A percentile compares a stretch with the other conserved stretches of the same genome.
These are phyloP conservation scores for Coleophoma cylindrospora DNA, from an alignment of 2,329 filamentous ascomycete species.

Conservation along the genomic window DNA sequence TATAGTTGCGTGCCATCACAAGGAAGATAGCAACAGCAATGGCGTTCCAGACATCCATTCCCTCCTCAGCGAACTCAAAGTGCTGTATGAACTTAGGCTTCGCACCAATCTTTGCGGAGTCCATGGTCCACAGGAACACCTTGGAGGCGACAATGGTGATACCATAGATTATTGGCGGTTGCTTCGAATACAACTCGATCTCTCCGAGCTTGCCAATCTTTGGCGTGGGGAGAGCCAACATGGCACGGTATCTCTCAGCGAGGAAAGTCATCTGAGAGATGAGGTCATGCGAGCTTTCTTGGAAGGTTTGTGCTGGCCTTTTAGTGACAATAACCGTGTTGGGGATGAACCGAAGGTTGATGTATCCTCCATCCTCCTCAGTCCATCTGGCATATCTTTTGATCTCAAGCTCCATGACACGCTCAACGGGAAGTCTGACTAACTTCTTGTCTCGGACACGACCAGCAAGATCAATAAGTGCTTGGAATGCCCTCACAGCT, in stretches of 20 bases:
- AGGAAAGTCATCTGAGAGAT: conserved; percentile 21
- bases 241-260: conserved; percentile 19
- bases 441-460: conserved; percentile 17
- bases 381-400: conserved; percentile 27
- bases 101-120: conserved; percentile 21
- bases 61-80: conserved; percentile 22
- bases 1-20: conserved; percentile 23
- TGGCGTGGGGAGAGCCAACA: conserved; percentile 9
- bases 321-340: conserved; percentile 17
- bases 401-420: conserved; percentile 22
- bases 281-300: conserved; percentile 15
- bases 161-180: conserved; percentile 27
- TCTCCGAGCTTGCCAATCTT: conserved; percentile 13
- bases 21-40: conserved; percentile 26
- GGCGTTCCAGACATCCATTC: conserved; percentile 28
- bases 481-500: conserved; percentile 17
- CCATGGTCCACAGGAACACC: conserved; percentile 23
- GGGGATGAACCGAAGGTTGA: conserved; percentile 22
- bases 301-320: conserved; percentile 10
- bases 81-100: conserved; percentile 18
- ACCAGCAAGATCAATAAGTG: conserved; percentile 20
- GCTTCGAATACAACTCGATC: conserved; percentile 15
- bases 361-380: conserved; percentile 26
- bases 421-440: conserved; percentile 11
- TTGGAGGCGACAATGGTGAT: conserved; percentile 23